These are phyloP conservation scores for Penicillium goetzii DNA, from an alignment of 495 filamentous ascomycete species.

Conservation along the genomic window DNA sequence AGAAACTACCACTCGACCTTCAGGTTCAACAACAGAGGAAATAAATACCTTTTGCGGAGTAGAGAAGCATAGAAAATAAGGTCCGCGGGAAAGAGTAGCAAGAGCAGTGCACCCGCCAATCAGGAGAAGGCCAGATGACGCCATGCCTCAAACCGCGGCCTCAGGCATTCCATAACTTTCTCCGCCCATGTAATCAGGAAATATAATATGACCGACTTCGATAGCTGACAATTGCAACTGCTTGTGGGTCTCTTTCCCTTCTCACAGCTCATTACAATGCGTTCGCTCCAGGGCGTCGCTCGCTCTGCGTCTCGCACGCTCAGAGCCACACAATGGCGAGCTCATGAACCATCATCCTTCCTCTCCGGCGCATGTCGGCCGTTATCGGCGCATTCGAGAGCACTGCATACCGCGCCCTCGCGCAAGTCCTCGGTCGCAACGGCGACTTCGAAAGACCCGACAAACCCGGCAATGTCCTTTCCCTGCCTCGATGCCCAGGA, in stretches of 20 bases:
- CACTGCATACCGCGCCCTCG: conserved; percentile 32
- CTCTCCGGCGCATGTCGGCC: conserved; percentile 28
- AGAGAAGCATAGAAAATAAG: conserved; percentile 3
- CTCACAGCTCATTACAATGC: conserved; percentile 23
- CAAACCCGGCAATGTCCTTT: conserved; percentile 92
- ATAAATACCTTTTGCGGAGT: background rate
- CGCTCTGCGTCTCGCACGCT: conserved; percentile 32
- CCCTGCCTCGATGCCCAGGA: conserved; percentile 95
- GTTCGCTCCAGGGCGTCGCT: conserved; percentile 29
- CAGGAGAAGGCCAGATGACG: conserved; percentile 20
- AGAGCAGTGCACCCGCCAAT: conserved; percentile 13
- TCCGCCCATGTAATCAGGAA: conserved; percentile 26
- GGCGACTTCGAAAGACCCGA: conserved; percentile 49
- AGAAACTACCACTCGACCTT: background rate
- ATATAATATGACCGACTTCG: conserved; percentile 17
- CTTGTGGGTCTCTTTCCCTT: conserved; percentile 6
- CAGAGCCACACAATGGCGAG: conserved; percentile 25
- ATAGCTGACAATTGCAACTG: conserved; percentile 9
- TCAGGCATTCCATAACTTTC: conserved; percentile 23
- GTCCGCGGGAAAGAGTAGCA: conserved; percentile 1
- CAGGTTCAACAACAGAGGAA: background rate
- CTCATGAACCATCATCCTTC: conserved; percentile 14
- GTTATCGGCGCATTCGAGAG: conserved; percentile 26
- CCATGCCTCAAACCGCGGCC: conserved; percentile 14
- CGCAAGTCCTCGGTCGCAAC: conserved; percentile 37